Percentiles rank a stretch among this genome's conserved stretches.
Evolutionary conservation across 139 green algal species (phyloP).

Genomic region (Diplosphaera chodatii): DNA sequence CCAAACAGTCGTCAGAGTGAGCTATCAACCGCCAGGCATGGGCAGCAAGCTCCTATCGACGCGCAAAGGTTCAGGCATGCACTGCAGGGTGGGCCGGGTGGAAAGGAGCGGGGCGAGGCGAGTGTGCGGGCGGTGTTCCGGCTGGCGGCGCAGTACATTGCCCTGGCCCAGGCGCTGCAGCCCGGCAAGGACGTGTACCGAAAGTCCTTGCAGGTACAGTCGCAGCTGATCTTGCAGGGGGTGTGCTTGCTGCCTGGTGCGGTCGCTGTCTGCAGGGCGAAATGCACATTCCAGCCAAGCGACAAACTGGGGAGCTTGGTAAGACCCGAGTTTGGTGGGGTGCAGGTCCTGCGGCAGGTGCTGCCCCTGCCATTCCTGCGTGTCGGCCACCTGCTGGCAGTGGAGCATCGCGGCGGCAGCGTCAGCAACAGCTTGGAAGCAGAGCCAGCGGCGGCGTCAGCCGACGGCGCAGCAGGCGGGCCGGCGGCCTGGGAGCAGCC

Average conservation of each 20-base stretch:
- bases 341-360: slow-evolving; percentile 46
- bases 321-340: too few relatives aligned
- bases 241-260: too few relatives aligned
- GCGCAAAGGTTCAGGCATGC: too few relatives aligned
- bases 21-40: too few relatives aligned
- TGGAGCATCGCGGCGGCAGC: slow-evolving; percentile 8
- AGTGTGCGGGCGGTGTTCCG: slow-evolving; percentile 38
- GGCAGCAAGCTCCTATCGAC: too few relatives aligned
- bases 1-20: too few relatives aligned
- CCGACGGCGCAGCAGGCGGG: neutral
- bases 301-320: too few relatives aligned
- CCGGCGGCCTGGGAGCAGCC: slow-evolving; percentile 4
- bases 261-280: too few relatives aligned
- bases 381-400: slow-evolving; percentile 19
- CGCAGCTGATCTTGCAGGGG: neutral
- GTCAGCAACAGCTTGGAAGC: neutral
- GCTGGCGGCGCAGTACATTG: slow-evolving; percentile 68
- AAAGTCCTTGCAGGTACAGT: slow-evolving; percentile 25
- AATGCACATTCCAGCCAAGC: too few relatives aligned
- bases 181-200: slow-evolving; percentile 53
- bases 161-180: slow-evolving; percentile 54
- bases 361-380: slow-evolving; percentile 69
- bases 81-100: too few relatives aligned
- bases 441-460: slow-evolving; percentile 19
- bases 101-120: slow-evolving; percentile 5